Evolutionary conservation across 2,329 filamentous ascomycete species (phyloP).

Genomic region (Penicillium sp.): DNA sequence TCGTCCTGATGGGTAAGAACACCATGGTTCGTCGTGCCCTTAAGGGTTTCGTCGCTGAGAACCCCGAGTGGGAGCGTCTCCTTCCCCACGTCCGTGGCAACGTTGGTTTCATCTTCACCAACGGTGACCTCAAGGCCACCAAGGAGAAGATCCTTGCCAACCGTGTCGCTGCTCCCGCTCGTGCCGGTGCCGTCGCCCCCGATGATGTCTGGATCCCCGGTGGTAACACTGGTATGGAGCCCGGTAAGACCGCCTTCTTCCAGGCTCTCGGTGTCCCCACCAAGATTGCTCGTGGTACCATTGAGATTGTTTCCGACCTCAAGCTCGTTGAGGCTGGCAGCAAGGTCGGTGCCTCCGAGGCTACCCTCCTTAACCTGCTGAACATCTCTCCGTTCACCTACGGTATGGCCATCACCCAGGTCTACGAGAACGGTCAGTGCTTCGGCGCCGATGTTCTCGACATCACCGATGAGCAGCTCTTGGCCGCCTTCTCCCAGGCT

Average conservation of each 20-base stretch:
- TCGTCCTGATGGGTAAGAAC: slow-evolving; percentile 99
- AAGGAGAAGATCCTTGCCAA: slow-evolving; percentile 94
- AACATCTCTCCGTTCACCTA: slow-evolving; percentile 99
- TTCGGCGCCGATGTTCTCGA: slow-evolving; percentile 86
- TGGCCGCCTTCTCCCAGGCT: slow-evolving; percentile 75
- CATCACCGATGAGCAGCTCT: slow-evolving; percentile 91
- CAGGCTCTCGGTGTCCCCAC: slow-evolving; percentile 99
- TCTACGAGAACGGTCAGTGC: slow-evolving; percentile 96
- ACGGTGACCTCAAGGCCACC: slow-evolving; percentile 84
- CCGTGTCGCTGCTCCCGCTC: slow-evolving; percentile 95
- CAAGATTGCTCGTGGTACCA: slow-evolving; percentile 99
- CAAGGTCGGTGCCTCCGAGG: slow-evolving; percentile 99
- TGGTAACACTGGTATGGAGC: slow-evolving; percentile 99
- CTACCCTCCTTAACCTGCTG: slow-evolving; percentile 98
- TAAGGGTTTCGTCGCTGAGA: slow-evolving; percentile 86
- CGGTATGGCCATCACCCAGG: slow-evolving; percentile 92
- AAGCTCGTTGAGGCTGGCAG: slow-evolving; percentile 90
- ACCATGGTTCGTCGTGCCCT: slow-evolving; percentile 99
- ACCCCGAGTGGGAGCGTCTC: slow-evolving; percentile 97
- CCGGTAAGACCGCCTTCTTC: slow-evolving; percentile 99
- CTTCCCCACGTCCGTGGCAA: slow-evolving; percentile 96
- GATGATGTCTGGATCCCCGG: slow-evolving; percentile 91
- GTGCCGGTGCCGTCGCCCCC: slow-evolving; percentile 95
- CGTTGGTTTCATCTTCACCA: slow-evolving; percentile 99
- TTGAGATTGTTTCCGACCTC: slow-evolving; percentile 97